Evolutionary conservation across 345 rosid genomes (phyloP).

Genomic region (Rubroshorea leprosula): DNA sequence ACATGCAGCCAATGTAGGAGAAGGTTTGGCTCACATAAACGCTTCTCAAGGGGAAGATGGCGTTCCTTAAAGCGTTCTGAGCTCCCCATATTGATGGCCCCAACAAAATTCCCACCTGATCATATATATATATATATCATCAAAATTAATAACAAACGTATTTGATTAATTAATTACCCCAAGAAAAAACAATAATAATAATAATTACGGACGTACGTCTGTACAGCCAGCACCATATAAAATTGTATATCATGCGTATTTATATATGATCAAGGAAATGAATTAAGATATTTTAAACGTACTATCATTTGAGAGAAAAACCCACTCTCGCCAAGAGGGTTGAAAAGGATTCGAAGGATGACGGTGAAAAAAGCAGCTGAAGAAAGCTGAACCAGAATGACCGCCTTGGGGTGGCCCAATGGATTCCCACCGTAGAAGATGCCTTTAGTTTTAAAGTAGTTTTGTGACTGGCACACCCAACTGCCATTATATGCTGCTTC

Average conservation of each 20-base stretch:
- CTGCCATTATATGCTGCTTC: too few species aligned
- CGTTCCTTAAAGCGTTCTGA: neutral
- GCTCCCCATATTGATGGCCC: conserved; percentile 11
- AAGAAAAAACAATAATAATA: too few species aligned
- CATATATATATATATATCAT: too few species aligned
- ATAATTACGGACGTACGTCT: too few species aligned
- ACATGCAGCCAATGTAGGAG: conserved; percentile 13
- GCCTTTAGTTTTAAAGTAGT: neutral
- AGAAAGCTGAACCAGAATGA: conserved; percentile 7
- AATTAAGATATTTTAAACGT: too few species aligned
- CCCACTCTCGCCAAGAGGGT: conserved; percentile 1
- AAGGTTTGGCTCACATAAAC: neutral
- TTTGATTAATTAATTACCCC: too few species aligned
- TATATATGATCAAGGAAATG: too few species aligned
- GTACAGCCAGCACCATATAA: too few species aligned
- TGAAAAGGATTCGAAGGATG: neutral
- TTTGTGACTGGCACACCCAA: neutral
- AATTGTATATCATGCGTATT: too few species aligned
- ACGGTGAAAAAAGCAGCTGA: neutral
- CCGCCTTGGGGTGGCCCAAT: neutral
- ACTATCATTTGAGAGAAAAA: conserved; percentile 15
- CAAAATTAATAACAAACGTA: too few species aligned
- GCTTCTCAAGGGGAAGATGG: neutral
- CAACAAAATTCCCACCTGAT: neutral
- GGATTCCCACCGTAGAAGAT: neutral